Base-by-base conservation (phyloP, 148 eudicot species). In the Suaeda aralocaspica region DNA sequence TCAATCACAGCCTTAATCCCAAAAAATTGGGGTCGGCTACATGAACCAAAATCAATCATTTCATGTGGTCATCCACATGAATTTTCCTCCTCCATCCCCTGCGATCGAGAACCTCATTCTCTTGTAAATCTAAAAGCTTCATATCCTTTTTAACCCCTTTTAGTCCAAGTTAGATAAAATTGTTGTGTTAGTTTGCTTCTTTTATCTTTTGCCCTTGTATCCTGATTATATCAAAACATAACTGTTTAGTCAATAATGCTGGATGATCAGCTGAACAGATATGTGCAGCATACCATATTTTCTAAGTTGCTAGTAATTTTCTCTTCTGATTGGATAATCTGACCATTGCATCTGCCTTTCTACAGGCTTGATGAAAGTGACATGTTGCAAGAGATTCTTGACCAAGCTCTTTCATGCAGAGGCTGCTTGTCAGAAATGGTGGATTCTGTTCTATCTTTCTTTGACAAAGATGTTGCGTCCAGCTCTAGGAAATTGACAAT, bases 331-430 rank as follows among this genome's bases (percentile, higher is more conserved):
- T 31, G 33, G 39, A 41, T 57, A n/a, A 61, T 56, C 48, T 59
- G 49, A 46, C 51, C 46, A 13, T 59, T 30, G 26, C 28, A 22
- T 22, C 67, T 56, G 57, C 64, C 30, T 48, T 34, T 67, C 29
- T 19, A 48, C 88, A 94, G 98, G 88, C 78, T 84, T 75, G 87
- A 91, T 74, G 99, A 94, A 76, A 79, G 76, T 80, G 84, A 74
- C 59, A 15, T 84, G 71, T 80, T 94, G 58, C 69, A 64, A 72
- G 89, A 87, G 74, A 72, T 91, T 67, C 87, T 91, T 70, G 88
- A 87, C 69, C 87, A 82, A 81, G 85, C 93, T 77, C 75, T 78
- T 67, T 81, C 83, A 28, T 89, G 84, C 79, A 78, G 85, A 83
- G 81, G 74, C 55, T 77, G 85, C 89, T 81, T 91, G 80, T 76